Conservation (phyloP, 495 filamentous ascomycete genomes). For the Friedmanniomyces simplex region DNA sequence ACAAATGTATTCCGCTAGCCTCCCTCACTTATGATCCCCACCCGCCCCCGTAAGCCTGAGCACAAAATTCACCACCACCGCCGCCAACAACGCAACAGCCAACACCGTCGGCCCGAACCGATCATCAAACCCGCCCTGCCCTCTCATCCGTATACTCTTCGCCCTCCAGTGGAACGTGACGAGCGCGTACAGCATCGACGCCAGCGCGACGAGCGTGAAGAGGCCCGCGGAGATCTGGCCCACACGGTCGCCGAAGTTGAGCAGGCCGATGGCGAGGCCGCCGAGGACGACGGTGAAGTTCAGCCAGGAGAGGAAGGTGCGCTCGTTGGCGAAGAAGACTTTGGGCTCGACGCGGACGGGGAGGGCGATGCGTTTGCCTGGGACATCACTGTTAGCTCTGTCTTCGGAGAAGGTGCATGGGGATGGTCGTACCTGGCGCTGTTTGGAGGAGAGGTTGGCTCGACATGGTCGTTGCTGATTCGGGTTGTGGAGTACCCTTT, state of each 20-base stretch:
- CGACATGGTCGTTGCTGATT: constrained; percentile 56
- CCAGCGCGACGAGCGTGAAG: constrained; percentile 92
- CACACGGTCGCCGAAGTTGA: constrained; percentile 93
- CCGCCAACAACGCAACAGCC: constrained; percentile 70
- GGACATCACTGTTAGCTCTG: constrained; percentile 15
- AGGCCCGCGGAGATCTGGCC: constrained; percentile 85
- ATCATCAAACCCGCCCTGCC: constrained; percentile 94
- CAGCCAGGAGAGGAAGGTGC: constrained; percentile 97
- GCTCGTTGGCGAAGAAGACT: constrained; percentile 99
- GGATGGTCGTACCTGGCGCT: constrained; percentile 55
- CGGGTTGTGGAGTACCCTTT: neutral
- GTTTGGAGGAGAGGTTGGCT: constrained; percentile 89
- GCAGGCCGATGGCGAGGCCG: constrained; percentile 84
- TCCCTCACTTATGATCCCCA: constrained; percentile 7
- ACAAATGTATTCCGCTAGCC: too few species aligned
- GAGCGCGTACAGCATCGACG: constrained; percentile 88
- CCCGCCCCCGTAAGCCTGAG: constrained; percentile 57
- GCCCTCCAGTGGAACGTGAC: constrained; percentile 96
- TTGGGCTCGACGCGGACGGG: constrained; percentile 97
- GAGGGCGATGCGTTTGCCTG: constrained; percentile 96
- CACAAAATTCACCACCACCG: constrained; percentile 89
- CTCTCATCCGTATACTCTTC: constrained; percentile 78
- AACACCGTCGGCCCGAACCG: constrained; percentile 84
- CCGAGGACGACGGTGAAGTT: constrained; percentile 98
- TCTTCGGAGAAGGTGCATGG: neutral